Evolutionary conservation across 2,329 filamentous ascomycete species (phyloP).

Genomic region (Pseudogymnoascus sp.): DNA sequence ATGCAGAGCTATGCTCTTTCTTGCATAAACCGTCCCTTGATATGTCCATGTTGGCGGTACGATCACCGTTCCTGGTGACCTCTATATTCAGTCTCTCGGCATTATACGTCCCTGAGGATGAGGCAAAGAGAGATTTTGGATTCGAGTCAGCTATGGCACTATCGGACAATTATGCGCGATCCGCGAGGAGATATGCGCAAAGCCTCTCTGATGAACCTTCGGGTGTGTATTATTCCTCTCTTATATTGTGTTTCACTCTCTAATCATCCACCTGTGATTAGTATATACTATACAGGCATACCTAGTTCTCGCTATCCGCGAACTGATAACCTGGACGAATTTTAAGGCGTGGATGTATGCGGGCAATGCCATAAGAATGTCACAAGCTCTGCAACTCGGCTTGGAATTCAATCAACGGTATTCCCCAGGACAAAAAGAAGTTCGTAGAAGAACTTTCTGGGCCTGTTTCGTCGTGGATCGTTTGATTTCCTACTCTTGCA

Average conservation of each 20-base stretch:
- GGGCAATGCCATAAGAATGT: slow-evolving; percentile 13
- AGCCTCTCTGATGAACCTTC: slow-evolving; percentile 10
- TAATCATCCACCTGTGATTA: not conserved
- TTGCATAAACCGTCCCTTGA: slow-evolving; percentile 12
- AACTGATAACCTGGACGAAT: slow-evolving; percentile 10
- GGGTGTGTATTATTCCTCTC: not conserved
- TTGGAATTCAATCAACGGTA: slow-evolving; percentile 11
- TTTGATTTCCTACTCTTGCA: slow-evolving; percentile 13
- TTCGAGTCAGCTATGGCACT: not conserved
- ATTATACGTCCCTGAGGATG: slow-evolving; percentile 10
- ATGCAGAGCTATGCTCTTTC: slow-evolving; percentile 10
- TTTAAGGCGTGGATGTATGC: slow-evolving; percentile 15
- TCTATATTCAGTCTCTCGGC: slow-evolving; percentile 11
- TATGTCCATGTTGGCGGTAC: slow-evolving; percentile 1
- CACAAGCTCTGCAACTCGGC: slow-evolving; percentile 12
- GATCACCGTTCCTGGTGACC: slow-evolving; percentile 5
- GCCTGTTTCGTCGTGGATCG: slow-evolving; percentile 12
- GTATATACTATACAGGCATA: slow-evolving; percentile 11
- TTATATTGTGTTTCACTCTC: not conserved
- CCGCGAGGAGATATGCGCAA: slow-evolving; percentile 5
- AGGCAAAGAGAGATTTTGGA: not conserved
- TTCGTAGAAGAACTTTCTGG: slow-evolving; percentile 13
- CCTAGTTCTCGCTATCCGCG: slow-evolving; percentile 13
- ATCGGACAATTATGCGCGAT: slow-evolving; percentile 3
- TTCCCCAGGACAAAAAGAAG: slow-evolving; percentile 11